Conservation (phyloP, 2,329 filamentous ascomycete species). For the Aspergillus fructus region DNA sequence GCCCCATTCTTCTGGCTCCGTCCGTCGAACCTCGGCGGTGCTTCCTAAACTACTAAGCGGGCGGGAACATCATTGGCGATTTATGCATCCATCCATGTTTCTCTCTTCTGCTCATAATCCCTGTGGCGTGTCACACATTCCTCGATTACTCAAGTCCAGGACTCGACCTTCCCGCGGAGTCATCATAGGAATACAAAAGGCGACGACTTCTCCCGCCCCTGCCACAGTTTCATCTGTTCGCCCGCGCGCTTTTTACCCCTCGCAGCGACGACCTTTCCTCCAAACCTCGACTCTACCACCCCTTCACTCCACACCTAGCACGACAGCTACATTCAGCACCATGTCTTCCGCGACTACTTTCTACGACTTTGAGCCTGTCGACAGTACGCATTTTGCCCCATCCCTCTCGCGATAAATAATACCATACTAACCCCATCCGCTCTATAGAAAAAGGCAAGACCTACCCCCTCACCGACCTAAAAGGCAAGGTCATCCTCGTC, state of each 20-base stretch:
- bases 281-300: neutral
- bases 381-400: conserved; percentile 47
- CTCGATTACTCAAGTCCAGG: neutral
- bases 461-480: conserved; percentile 68
- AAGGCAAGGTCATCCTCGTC: conserved; percentile 90
- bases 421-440: conserved; percentile 9
- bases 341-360: conserved; percentile 61
- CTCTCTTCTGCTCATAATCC: neutral
- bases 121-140: neutral
- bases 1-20: neutral
- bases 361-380: conserved; percentile 60
- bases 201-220: neutral
- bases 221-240: neutral
- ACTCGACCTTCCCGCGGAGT: neutral
- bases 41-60: too few relatives aligned
- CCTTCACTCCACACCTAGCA: neutral
- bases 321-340: conserved; percentile 22
- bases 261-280: neutral
- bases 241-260: neutral
- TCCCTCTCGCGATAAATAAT: neutral
- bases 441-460: conserved; percentile 68
- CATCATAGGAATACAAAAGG: conserved; percentile 6
- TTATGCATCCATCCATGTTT: neutral
- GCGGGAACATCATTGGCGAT: too few relatives aligned
- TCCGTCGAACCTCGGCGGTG: conserved; percentile 7